phyloP scores from a whole-genome alignment of 192 early-diverging fungal genomes.

The Podila minutissima region DNA sequence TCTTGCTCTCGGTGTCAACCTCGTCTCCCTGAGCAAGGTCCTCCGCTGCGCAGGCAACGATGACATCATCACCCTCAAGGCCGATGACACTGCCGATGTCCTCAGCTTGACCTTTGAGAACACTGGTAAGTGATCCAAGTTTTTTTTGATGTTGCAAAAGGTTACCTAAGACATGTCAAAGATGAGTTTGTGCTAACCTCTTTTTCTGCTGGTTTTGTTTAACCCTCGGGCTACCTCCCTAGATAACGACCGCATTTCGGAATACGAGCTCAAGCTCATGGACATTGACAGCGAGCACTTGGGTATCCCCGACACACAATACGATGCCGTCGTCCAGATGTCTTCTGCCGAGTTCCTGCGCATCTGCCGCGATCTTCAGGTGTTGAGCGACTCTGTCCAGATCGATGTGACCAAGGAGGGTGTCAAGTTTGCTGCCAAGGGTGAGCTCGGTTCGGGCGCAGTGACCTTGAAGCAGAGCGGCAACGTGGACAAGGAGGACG shows the following conservation, averaged over 20 bases:
- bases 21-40: constrained; percentile 89
- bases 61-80: constrained; percentile 92
- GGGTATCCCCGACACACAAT: constrained; percentile 94
- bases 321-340: constrained; percentile 92
- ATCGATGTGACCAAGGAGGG: constrained; percentile 95
- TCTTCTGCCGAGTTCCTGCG: constrained; percentile 90
- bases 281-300: constrained; percentile 97
- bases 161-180: too few species aligned
- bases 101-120: constrained; percentile 82
- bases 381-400: constrained; percentile 87
- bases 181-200: too few species aligned
- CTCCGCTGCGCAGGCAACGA: constrained; percentile 93
- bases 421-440: constrained; percentile 86
- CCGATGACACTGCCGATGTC: constrained; percentile 84
- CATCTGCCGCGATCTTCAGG: constrained; percentile 87
- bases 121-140: constrained; percentile 50
- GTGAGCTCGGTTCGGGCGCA: constrained; percentile 90
- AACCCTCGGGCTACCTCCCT: not conserved
- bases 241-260: constrained; percentile 76
- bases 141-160: too few species aligned
- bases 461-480: constrained; percentile 80
- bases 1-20: constrained; percentile 90
- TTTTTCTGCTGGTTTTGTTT: not conserved
- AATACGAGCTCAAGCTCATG: constrained; percentile 99
- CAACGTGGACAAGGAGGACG: constrained; percentile 77